Evolutionary conservation across 495 filamentous ascomycete species (phyloP), one percentile per base, ranked within the genome.

Genomic region (Talaromyces borbonicus): DNA sequence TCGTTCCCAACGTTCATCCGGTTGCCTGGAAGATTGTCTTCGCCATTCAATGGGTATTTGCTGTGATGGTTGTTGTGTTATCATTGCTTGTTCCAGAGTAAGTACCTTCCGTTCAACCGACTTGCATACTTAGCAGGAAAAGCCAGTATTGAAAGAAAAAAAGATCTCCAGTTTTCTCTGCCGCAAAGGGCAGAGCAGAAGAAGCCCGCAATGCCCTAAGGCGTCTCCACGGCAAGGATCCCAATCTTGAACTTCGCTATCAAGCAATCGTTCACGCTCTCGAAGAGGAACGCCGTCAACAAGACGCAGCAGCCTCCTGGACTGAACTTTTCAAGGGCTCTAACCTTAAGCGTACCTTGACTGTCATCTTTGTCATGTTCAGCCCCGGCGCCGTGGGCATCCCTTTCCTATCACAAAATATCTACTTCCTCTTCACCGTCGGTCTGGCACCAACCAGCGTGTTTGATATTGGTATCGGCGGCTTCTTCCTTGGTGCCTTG

Each of bases 341-440:
- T 7, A 53, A 57, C 31, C 26, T 57, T n/a, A 59, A 56, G 46
- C 45, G 57, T 39, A 59, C 57, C 1, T 5, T 57, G 4, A 59
- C 57, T 0, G 53, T 59, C 16, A 49, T 53, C 26, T 56, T 53
- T 22, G 49, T 59, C n/a, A 56, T 56, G 44, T 42, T 50, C 25
- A 48, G 48, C 15, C 47, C 52, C 31, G 52, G 52, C 37, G 33
- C 56, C 5, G 51, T 50, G 7, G 56, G 56, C 19, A 53, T 35
- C 5, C 51, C 50, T 11, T 52, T 59, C 25, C 49, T 59, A 4
- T 47, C 54, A 1, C 54, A 59, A 43, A 50, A 47, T 9, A 59
- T 57, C 27, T 59, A 59, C 46, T 57, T 59, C 50, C 49, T 57
- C 8, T 53, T 59, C 20, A 53, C 53, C n/a, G 57, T 53, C 22